phyloP scores from a whole-genome alignment of 768 basidiomycete genomes.

The Amanita pallidorosea region DNA sequence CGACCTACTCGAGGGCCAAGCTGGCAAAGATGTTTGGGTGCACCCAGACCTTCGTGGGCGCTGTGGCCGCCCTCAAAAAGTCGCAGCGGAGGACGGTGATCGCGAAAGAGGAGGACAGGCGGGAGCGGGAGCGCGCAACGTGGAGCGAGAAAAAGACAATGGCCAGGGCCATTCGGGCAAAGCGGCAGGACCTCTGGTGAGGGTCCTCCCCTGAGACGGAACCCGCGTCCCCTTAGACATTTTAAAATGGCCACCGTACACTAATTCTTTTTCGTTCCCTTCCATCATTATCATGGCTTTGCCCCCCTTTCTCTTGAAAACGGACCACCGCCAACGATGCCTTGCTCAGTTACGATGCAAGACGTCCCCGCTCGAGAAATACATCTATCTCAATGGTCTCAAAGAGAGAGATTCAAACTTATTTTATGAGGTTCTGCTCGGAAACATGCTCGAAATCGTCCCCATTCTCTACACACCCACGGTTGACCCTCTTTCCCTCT shows the following conservation, averaged over 20 bases:
- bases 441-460: constrained; percentile 54
- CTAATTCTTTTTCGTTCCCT: constrained; percentile 13
- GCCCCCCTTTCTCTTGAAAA: constrained; percentile 38
- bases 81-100: constrained; percentile 32
- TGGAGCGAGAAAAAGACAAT: constrained; percentile 69
- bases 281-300: not conserved
- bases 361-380: constrained; percentile 46
- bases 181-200: constrained; percentile 66
- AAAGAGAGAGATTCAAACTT: constrained; percentile 51
- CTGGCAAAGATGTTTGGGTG: constrained; percentile 75
- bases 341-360: constrained; percentile 51
- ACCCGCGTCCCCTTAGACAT: not conserved
- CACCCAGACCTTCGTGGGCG: constrained; percentile 54
- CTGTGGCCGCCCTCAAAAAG: constrained; percentile 52
- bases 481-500: constrained; percentile 20
- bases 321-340: constrained; percentile 46
- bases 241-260: not conserved
- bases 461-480: constrained; percentile 74
- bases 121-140: constrained; percentile 33
- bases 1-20: constrained; percentile 45
- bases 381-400: constrained; percentile 59
- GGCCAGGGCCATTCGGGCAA: constrained; percentile 51
- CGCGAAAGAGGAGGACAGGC: constrained; percentile 32
- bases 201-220: not conserved
- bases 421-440: constrained; percentile 55